Percentiles rank a stretch among this genome's conserved stretches.
Evolutionary conservation across 1,284 basidiomycete genomes (phyloP).

Genomic region (Retiboletus fuscus): DNA sequence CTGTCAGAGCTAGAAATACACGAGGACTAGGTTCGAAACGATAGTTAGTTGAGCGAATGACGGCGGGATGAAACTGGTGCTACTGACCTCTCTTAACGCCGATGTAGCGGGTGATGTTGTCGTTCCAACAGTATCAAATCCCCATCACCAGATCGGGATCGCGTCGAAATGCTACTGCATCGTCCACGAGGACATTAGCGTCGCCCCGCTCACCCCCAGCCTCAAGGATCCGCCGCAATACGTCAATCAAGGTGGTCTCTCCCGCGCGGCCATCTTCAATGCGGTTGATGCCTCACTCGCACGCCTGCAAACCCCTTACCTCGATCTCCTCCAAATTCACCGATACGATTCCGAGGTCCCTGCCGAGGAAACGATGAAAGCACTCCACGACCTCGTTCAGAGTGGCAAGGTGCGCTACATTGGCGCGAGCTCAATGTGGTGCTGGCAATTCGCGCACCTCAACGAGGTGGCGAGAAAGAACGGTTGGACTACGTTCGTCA

Average conservation of each 20-base stretch:
- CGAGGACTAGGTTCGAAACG: no score
- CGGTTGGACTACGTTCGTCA: slow-evolving; percentile 54
- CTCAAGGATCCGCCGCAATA: slow-evolving; percentile 48
- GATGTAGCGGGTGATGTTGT: no score
- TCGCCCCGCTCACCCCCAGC: background rate
- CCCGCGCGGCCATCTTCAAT: slow-evolving; percentile 59
- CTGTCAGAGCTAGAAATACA: no score
- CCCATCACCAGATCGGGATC: slow-evolving; percentile 64
- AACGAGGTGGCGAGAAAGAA: slow-evolving; percentile 53
- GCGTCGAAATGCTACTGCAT: slow-evolving; percentile 54
- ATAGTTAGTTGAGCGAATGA: no score
- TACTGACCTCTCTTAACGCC: no score
- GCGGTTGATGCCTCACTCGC: slow-evolving; percentile 57
- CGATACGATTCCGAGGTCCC: slow-evolving; percentile 52
- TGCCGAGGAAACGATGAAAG: slow-evolving; percentile 59
- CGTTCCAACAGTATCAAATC: slow-evolving; percentile 66
- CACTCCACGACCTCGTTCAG: slow-evolving; percentile 57
- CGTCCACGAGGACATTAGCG: slow-evolving; percentile 35
- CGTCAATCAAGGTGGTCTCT: slow-evolving; percentile 59
- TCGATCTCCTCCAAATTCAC: slow-evolving; percentile 62
- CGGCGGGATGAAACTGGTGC: no score
- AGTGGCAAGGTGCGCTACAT: slow-evolving; percentile 46
- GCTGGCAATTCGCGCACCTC: slow-evolving; percentile 57
- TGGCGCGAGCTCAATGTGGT: slow-evolving; percentile 57
- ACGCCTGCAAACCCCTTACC: slow-evolving; percentile 57